phyloP scores from a whole-genome alignment of 2,329 filamentous ascomycete genomes.

The Pseudogymnoascus sp. region DNA sequence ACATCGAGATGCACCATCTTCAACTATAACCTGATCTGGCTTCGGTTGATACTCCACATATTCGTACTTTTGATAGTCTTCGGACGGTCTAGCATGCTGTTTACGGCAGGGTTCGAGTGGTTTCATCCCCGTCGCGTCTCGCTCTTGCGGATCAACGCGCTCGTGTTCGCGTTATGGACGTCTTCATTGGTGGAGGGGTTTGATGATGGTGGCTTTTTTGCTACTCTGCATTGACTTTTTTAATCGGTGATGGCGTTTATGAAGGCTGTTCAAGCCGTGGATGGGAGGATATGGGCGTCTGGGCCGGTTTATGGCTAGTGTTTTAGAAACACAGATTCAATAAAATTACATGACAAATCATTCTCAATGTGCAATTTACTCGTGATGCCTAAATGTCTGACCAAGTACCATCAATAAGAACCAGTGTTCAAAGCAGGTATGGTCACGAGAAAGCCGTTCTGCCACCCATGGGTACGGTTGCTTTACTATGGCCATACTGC shows the following conservation, averaged over 20 bases:
- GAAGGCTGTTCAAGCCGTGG: slow-evolving; percentile 6
- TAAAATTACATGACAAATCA: slow-evolving; percentile 9
- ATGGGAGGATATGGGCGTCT: slow-evolving; percentile 8
- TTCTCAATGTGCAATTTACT: not conserved
- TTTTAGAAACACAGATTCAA: slow-evolving; percentile 7
- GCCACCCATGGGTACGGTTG: not conserved
- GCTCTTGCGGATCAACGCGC: slow-evolving; percentile 20
- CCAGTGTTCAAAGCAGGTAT: not conserved
- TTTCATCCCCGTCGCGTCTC: slow-evolving; percentile 15
- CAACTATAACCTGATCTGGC: slow-evolving; percentile 18
- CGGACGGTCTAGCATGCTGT: slow-evolving; percentile 32
- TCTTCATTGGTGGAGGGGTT: slow-evolving; percentile 2
- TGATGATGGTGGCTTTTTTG: not conserved
- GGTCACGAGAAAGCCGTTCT: not conserved
- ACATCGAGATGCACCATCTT: slow-evolving; percentile 16
- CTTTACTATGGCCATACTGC: not conserved
- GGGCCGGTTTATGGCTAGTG: slow-evolving; percentile 8
- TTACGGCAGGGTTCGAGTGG: slow-evolving; percentile 29
- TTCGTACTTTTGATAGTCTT: slow-evolving; percentile 30
- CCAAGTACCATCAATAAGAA: not conserved
- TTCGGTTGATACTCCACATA: slow-evolving; percentile 14
- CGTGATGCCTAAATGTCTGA: not conserved
- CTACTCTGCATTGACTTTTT: not conserved
- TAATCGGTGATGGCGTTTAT: slow-evolving; percentile 3
- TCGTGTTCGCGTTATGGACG: slow-evolving; percentile 3